phyloP scores from a whole-genome alignment of 768 basidiomycete genomes.

The Russula griseocarnosa region DNA sequence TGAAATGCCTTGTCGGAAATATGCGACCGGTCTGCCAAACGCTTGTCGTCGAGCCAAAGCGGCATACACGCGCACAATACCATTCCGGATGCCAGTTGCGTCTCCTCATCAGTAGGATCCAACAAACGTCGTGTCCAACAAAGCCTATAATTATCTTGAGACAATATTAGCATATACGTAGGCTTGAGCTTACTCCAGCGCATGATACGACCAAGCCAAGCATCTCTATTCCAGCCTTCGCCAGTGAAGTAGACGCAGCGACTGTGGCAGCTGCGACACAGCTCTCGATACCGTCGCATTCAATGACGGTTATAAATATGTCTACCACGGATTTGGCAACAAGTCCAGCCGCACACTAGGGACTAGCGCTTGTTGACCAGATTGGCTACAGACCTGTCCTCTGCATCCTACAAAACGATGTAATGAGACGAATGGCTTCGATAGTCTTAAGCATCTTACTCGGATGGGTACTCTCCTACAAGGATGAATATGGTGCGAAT shows the following conservation, averaged over 20 bases:
- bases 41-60: constrained; percentile 78
- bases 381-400: constrained; percentile 80
- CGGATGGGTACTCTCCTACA: constrained; percentile 78
- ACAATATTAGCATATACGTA: constrained; percentile 12
- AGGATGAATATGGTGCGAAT: constrained; percentile 90
- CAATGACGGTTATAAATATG: constrained; percentile 83
- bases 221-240: constrained; percentile 91
- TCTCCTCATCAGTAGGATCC: constrained; percentile 77
- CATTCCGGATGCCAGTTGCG: constrained; percentile 51
- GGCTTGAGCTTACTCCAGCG: constrained; percentile 54
- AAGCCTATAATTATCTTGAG: constrained; percentile 44
- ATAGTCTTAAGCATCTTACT: constrained; percentile 44
- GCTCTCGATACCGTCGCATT: constrained; percentile 88
- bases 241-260: constrained; percentile 86
- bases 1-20: constrained; percentile 47
- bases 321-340: constrained; percentile 91
- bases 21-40: constrained; percentile 82
- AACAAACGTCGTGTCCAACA: constrained; percentile 57
- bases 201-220: constrained; percentile 82
- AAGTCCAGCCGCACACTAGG: constrained; percentile 83
- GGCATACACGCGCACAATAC: constrained; percentile 79
- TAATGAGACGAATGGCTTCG: constrained; percentile 10
- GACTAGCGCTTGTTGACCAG: constrained; percentile 82
- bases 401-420: constrained; percentile 70
- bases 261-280: constrained; percentile 83